Conservation (phyloP, 306 rosid species). For the Prunus mume region DNA sequence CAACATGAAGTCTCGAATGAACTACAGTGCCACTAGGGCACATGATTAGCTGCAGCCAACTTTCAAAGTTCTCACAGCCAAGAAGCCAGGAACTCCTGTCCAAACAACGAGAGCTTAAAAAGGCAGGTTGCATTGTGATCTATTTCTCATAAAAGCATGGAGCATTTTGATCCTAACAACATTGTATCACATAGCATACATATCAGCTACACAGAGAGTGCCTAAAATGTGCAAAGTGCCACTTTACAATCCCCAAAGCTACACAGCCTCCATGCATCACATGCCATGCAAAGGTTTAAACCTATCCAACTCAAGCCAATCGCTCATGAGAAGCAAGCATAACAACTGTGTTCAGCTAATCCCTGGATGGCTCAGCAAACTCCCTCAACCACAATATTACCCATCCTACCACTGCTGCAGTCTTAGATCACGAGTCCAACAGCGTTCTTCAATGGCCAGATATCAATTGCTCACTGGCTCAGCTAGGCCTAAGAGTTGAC, state of each 20-base stretch:
- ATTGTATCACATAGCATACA: background rate
- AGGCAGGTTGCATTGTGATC: background rate
- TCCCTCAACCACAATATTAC: background rate
- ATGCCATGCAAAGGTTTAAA: background rate
- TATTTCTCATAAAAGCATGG: background rate
- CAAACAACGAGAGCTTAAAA: background rate
- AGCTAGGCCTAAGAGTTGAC: background rate
- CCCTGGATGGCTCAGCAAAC: background rate
- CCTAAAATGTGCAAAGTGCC: background rate
- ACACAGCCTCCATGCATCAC: conserved; percentile 1
- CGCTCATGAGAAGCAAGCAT: background rate
- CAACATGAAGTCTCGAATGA: background rate
- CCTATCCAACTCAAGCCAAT: background rate
- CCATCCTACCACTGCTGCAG: background rate
- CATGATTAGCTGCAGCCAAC: background rate
- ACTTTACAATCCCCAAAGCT: conserved; percentile 1
- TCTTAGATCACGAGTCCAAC: background rate
- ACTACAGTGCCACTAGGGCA: background rate
- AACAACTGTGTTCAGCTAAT: background rate
- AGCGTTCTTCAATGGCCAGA: background rate
- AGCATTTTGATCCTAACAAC: background rate
- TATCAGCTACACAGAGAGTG: background rate
- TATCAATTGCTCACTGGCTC: background rate
- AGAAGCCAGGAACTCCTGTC: background rate
- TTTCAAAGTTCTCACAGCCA: background rate